Evolutionary conservation across 768 basidiomycete genomes (phyloP), one percentile per base, ranked within the genome.

Genomic region (Boletus rubescentipes): DNA sequence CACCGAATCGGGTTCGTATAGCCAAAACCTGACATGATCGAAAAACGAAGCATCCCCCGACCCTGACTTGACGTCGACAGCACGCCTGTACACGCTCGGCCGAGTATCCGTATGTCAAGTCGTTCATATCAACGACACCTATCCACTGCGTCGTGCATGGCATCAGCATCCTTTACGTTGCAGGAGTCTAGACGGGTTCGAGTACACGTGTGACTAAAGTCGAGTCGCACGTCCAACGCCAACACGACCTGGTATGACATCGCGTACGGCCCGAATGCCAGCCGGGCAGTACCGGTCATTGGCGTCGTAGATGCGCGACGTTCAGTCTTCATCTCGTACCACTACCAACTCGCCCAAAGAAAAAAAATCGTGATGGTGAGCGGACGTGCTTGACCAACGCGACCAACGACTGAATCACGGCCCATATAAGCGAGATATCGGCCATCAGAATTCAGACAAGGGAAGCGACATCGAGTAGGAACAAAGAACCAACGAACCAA

Each of bases 391-490:
- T 74, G 29, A 78, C 68, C 49, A 77, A 60, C 14, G 71, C 70
- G 14, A 78, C 59, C 7, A 76, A 62, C n/a, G 70, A 67, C 50
- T 75, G 74, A 40, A 79, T 68, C 47, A 75, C 63, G 3, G 72
- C 77, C 56, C 74, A 72, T 16, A 77, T 50, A 47, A 77, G 76
- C 11, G 77, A 75, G 21, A 78, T n/a, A n/a, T 61, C 77, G 77
- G 76, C 26, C 49, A 26, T 26, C 26, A 26, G 26, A 26, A 3
- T 26, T 6, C 26, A 26, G 26, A 26, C 26, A n/a, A n/a, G n/a
- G n/a, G n/a, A n/a, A n/a, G n/a, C n/a, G n/a, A n/a, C n/a, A n/a
- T n/a, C n/a, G n/a, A n/a, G n/a, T n/a, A n/a, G n/a, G n/a, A n/a
- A n/a, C n/a, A n/a, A n/a, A n/a, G n/a, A n/a, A n/a, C n/a, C n/a